Evolutionary conservation across 352 stramenopile genomes (phyloP).

Genomic region (Pythium angustatum): DNA sequence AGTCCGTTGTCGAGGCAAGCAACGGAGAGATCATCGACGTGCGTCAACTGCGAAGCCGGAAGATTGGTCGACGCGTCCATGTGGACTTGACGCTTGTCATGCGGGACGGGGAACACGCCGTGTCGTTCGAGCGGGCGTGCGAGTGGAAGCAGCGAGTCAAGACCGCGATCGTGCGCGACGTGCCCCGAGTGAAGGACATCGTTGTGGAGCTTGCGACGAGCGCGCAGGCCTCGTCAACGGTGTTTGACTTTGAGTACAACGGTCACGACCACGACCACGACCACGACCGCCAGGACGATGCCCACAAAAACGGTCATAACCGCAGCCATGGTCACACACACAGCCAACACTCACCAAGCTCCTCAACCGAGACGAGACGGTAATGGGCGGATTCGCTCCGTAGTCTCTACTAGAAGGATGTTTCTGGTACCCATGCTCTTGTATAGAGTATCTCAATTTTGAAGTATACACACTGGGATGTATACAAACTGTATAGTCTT

Average conservation of each 20-base stretch:
- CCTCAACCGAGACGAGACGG: not conserved
- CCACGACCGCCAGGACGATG: conserved; percentile 5
- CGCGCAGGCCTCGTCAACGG: conserved; percentile 24
- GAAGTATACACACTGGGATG: not conserved
- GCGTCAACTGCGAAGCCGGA: conserved; percentile 53
- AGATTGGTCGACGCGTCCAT: conserved; percentile 56
- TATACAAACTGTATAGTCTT: conserved; percentile 5
- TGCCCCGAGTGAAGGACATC: conserved; percentile 66
- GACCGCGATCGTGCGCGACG: conserved; percentile 36
- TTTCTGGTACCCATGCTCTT: conserved; percentile 1
- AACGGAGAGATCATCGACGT: conserved; percentile 46
- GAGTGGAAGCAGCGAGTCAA: conserved; percentile 67
- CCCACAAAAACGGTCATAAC: conserved; percentile 10
- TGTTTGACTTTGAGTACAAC: conserved; percentile 28
- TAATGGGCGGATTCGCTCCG: not conserved
- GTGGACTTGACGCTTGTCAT: conserved; percentile 65
- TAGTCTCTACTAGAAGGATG: conserved; percentile 11
- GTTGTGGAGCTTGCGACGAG: conserved; percentile 56
- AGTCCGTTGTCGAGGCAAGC: conserved; percentile 43
- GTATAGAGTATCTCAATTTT: conserved; percentile 3
- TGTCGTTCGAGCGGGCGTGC: conserved; percentile 43
- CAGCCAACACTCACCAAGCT: not conserved
- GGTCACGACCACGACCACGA: conserved; percentile 3
- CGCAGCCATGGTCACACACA: conserved; percentile 5
- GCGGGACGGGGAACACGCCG: conserved; percentile 19